Conservation (phyloP, 176 grass and related monocot species). For the Zea mays region Zm-B73-REFERENCE-NAM-5.0 NC_050099.1:192272501-192273000, state of each 20-base stretch:
- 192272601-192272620: conserved; percentile 57
- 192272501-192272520: conserved; percentile 82
- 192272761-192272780: conserved; percentile 4
- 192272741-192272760: conserved; percentile 8
- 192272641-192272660: conserved; percentile 61
- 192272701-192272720: conserved; percentile 8
- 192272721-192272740: conserved; percentile 9
- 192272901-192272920: neutral
- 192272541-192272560: conserved; percentile 24
- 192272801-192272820: neutral
- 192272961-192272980: neutral
- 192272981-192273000: neutral
- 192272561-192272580: conserved; percentile 25
- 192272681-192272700: conserved; percentile 74
- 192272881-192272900: neutral
- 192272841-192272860: neutral
- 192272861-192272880: neutral
- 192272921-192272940: neutral
- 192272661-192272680: conserved; percentile 72
- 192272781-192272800: neutral
- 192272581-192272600: conserved; percentile 75
- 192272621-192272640: conserved; percentile 87
- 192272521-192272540: conserved; percentile 24
- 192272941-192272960: conserved; percentile 5
- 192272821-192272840: neutral